Base-by-base conservation (phyloP, 371 early-diverging fungal genomes). In the Massospora cicadina region DNA sequence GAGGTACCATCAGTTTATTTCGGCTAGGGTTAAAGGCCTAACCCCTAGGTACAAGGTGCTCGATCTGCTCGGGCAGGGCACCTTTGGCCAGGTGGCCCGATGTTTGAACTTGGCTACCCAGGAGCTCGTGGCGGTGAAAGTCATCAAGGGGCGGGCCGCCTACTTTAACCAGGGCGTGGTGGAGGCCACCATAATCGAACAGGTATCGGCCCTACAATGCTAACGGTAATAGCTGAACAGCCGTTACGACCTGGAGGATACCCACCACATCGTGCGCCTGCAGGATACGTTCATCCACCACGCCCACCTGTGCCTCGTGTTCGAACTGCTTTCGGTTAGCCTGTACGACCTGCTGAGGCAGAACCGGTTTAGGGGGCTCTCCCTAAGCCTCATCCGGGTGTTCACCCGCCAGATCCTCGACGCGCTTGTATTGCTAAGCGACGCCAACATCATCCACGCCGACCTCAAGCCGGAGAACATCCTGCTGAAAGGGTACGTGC, bases 71-170 rank as follows among this genome's bases (percentile, higher is more conserved):
- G 99, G 99, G 43, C 88, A 90, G 72, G 99, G 99, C 0, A 93
- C 95, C 1, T 99, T 98, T 78, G 98, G 99, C 10, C 95, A 98
- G 70, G 98, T 98, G 0, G 81, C 93, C 58, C 89, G 90, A 67
- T 93, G 93, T 64, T 81, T 80, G 32, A 94, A 95, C 72, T 93
- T 95, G 77, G 87, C 88, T 68, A 83, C 86, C 0, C 90, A 91
- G 27, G 77, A 76, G 29, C 77, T 83, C 33, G 89, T 93, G 3
- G 99, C 99, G 2, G 80, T 98, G 66, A 98, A 98, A 74, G 81
- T 98, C 31, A 95, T 98, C 58, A 81, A 95, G 55, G 94, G 93
- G 76, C 91, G 91, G 80, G 90, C 85, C 71, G 80, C 92, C 12
- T 98, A 97, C 79, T 94, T 91, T 73, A 84, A 87, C 57, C 98